phyloP scores from a whole-genome alignment of 108 stramenopile species.

The Stephanodiscus triporus region DNA sequence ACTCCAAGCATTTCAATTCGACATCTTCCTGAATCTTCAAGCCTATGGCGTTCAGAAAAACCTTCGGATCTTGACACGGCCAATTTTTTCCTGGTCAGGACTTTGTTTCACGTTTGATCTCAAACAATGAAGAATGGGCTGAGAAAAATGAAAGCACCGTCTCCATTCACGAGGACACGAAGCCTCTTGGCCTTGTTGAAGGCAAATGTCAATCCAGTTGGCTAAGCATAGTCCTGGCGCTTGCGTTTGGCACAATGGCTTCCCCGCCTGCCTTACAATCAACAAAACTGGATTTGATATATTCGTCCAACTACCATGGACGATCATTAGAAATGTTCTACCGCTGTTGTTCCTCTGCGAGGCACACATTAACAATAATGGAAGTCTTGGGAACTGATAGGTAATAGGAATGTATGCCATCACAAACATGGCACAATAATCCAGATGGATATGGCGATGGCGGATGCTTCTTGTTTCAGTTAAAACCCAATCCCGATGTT shows the following conservation, averaged over 20 bases:
- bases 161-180: conserved; percentile 33
- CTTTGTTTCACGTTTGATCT: conserved; percentile 35
- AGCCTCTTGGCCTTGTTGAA: conserved; percentile 43
- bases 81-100: conserved; percentile 44
- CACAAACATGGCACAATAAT: conserved; percentile 41
- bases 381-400: conserved; percentile 45
- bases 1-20: conserved; percentile 46
- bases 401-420: conserved; percentile 56
- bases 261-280: conserved; percentile 44
- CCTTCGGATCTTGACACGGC: conserved; percentile 26
- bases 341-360: conserved; percentile 38
- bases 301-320: conserved; percentile 52
- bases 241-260: conserved; percentile 48
- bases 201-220: conserved; percentile 31
- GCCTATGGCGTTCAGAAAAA: conserved; percentile 42
- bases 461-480: conserved; percentile 44
- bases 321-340: conserved; percentile 52
- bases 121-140: conserved; percentile 49
- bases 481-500: conserved; percentile 45
- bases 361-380: conserved; percentile 50
- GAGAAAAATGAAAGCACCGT: conserved; percentile 28
- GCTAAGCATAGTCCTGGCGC: conserved; percentile 38
- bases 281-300: conserved; percentile 52
- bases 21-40: conserved; percentile 33
- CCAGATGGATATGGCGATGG: conserved; percentile 55